These are phyloP conservation scores for Tolypocladium album DNA, from an alignment of 2,329 filamentous ascomycete species.

Conservation along the genomic window DNA sequence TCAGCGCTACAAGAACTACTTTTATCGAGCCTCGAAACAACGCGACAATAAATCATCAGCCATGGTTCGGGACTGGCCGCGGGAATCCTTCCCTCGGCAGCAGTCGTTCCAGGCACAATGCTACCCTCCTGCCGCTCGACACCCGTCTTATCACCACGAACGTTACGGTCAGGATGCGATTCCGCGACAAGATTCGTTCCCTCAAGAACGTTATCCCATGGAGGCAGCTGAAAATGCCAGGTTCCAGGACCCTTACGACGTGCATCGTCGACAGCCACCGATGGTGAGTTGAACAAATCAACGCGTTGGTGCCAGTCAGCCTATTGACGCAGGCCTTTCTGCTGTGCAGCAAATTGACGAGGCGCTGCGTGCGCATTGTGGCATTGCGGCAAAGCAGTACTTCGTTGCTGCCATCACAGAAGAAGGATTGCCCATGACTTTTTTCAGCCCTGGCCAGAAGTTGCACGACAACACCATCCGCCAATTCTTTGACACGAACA, in stretches of 20 bases:
- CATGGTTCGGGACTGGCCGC: slow-evolving; percentile 31
- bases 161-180: slow-evolving; percentile 16
- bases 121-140: slow-evolving; percentile 14
- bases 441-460: slow-evolving; percentile 30
- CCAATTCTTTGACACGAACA: slow-evolving; percentile 35
- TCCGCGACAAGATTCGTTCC: slow-evolving; percentile 19
- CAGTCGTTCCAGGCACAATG: slow-evolving; percentile 15
- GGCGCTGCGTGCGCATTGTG: slow-evolving; percentile 40
- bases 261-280: slow-evolving; percentile 24
- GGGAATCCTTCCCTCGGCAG: slow-evolving; percentile 26
- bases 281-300: slow-evolving; percentile 19
- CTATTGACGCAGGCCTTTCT: slow-evolving; percentile 1
- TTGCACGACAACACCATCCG: slow-evolving; percentile 26
- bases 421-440: slow-evolving; percentile 33
- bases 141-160: slow-evolving; percentile 17
- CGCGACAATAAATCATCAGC: not conserved
- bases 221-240: slow-evolving; percentile 21
- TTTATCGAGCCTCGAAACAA: not conserved
- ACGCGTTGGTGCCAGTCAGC: not conserved
- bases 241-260: slow-evolving; percentile 22
- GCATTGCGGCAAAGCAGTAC: slow-evolving; percentile 38
- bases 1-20: not conserved
- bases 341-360: slow-evolving; percentile 34
- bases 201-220: slow-evolving; percentile 16
- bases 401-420: slow-evolving; percentile 41